These are phyloP conservation scores for Scortechinia acanthostroma DNA, from an alignment of 2,329 filamentous ascomycete species.

Conservation along the genomic window DNA sequence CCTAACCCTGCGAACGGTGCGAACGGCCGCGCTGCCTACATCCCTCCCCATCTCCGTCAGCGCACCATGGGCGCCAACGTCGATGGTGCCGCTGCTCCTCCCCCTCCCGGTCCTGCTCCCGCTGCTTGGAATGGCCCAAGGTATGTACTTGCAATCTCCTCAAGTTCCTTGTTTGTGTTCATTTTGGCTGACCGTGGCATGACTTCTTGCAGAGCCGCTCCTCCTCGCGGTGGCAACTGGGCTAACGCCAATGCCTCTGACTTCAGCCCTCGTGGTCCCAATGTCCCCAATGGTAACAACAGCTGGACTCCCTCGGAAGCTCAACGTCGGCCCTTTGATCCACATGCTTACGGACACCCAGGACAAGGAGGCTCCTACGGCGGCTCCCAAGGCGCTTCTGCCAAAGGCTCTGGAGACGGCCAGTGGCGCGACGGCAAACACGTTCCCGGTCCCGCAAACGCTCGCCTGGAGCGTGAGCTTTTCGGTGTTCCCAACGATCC, in stretches of 20 bases:
- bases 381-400: slow-evolving; percentile 41
- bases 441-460: slow-evolving; percentile 79
- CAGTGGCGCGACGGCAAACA: slow-evolving; percentile 97
- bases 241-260: slow-evolving; percentile 39
- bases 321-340: slow-evolving; percentile 41
- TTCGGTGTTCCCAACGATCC: slow-evolving; percentile 88
- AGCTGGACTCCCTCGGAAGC: slow-evolving; percentile 18
- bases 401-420: slow-evolving; percentile 85
- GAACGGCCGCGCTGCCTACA: slow-evolving; percentile 53
- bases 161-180: too few species aligned
- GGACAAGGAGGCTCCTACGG: slow-evolving; percentile 22
- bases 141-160: too few species aligned
- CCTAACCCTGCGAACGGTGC: slow-evolving; percentile 30
- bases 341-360: slow-evolving; percentile 53
- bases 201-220: too few species aligned
- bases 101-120: slow-evolving; percentile 4
- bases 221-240: slow-evolving; percentile 32
- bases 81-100: slow-evolving; percentile 17
- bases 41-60: slow-evolving; percentile 53
- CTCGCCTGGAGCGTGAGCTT: slow-evolving; percentile 86
- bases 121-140: too few species aligned
- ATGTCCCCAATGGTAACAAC: slow-evolving; percentile 25
- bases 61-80: slow-evolving; percentile 13
- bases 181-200: too few species aligned
- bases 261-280: slow-evolving; percentile 34